A percentile compares a stretch with the other conserved stretches of the same genome.
These are phyloP conservation scores for Botrytis fabae DNA, from an alignment of 2,329 filamentous ascomycete species.

Conservation along the genomic window DNA sequence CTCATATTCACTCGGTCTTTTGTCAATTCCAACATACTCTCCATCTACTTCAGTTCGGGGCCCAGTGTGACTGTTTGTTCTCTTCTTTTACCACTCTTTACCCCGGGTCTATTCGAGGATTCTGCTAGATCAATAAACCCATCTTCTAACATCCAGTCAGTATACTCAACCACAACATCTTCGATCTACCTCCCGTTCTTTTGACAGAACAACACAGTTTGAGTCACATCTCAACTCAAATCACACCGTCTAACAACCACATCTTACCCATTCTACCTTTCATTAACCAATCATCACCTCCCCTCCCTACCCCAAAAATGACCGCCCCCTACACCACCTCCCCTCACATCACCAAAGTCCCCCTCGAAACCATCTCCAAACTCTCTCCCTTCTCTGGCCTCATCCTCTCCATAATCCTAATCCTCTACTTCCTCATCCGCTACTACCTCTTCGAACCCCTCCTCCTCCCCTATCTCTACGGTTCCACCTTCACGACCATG, in stretches of 20 bases:
- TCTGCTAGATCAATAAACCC: neutral
- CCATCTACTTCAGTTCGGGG: neutral
- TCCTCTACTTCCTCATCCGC: slow-evolving; percentile 36
- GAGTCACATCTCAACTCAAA: neutral
- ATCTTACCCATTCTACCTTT: neutral
- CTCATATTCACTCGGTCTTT: neutral
- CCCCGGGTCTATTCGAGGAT: neutral
- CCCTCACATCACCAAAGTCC: slow-evolving; percentile 34
- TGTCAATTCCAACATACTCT: neutral
- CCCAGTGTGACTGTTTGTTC: neutral
- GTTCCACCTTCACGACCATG: slow-evolving; percentile 42
- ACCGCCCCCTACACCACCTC: neutral
- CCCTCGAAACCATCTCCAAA: slow-evolving; percentile 34
- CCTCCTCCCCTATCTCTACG: slow-evolving; percentile 43
- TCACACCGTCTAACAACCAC: neutral
- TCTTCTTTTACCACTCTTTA: neutral
- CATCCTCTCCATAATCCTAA: slow-evolving; percentile 36
- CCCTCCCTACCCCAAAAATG: neutral
- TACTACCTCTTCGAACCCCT: slow-evolving; percentile 45
- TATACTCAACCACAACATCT: neutral
- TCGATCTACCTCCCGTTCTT: neutral
- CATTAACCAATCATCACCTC: neutral
- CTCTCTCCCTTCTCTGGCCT: slow-evolving; percentile 36
- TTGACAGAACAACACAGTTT: neutral
- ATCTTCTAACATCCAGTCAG: neutral